Conservation (phyloP, 352 stramenopile species). For the Stephanocyclus meneghinianus region DNA sequence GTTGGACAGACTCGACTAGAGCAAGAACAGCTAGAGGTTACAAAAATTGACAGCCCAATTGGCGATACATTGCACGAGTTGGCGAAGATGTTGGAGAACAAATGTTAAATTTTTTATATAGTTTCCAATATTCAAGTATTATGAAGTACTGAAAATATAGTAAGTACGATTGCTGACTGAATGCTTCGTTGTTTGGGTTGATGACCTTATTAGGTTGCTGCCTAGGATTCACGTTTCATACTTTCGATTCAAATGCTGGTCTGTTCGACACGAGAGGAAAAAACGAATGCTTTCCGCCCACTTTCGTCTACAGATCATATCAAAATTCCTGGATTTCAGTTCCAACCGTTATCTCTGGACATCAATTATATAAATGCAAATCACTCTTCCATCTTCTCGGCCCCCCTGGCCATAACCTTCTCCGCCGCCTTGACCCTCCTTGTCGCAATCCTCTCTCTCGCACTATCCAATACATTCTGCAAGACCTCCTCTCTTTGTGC, state of each 20-base stretch:
- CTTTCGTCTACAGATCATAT: too few relatives aligned
- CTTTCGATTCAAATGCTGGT: too few relatives aligned
- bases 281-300: too few relatives aligned
- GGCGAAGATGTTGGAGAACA: slow-evolving; percentile 39
- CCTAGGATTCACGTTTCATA: too few relatives aligned
- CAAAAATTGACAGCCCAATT: slow-evolving; percentile 72
- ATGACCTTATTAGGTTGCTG: too few relatives aligned
- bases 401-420: slow-evolving; percentile 38
- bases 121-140: too few relatives aligned
- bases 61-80: slow-evolving; percentile 62
- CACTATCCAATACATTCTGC: slow-evolving; percentile 80
- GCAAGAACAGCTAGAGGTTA: slow-evolving; percentile 44
- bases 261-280: too few relatives aligned
- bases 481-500: slow-evolving; percentile 83
- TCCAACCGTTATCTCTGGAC: too few relatives aligned
- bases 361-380: background rate
- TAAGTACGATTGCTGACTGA: too few relatives aligned
- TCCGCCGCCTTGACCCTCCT: slow-evolving; percentile 59
- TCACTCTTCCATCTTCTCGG: slow-evolving; percentile 47
- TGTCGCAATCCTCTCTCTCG: slow-evolving; percentile 73
- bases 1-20: slow-evolving; percentile 72
- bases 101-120: background rate
- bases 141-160: too few relatives aligned
- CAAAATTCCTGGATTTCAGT: too few relatives aligned
- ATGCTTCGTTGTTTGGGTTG: too few relatives aligned